These are phyloP conservation scores for Saccharomycopsis sp. DNA, from an alignment of 805 yeast species.

Conservation along the genomic window DNA sequence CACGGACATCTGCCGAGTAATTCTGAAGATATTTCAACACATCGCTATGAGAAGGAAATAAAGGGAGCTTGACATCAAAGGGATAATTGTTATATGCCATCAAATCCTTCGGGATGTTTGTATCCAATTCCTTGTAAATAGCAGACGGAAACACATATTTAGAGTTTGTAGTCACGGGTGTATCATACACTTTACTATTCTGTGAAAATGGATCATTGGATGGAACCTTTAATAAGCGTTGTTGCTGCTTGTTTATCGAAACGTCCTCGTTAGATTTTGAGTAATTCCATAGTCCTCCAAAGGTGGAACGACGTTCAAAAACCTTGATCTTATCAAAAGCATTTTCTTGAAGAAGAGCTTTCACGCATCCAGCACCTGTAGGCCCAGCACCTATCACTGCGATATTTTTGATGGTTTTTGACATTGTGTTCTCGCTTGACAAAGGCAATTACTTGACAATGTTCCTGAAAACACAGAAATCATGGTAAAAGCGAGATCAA, in stretches of 20 bases:
- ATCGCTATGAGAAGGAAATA: slow-evolving; percentile 54
- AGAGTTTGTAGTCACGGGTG: not conserved
- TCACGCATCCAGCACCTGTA: slow-evolving; percentile 58
- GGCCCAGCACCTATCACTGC: slow-evolving; percentile 81
- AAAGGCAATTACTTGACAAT: too few species aligned
- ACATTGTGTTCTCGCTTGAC: not conserved
- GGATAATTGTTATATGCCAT: slow-evolving; percentile 60
- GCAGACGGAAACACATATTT: slow-evolving; percentile 43
- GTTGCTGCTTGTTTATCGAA: not conserved
- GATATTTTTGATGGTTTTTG: slow-evolving; percentile 30
- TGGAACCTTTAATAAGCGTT: slow-evolving; percentile 25
- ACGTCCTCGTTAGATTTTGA: slow-evolving; percentile 26
- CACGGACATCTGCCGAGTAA: slow-evolving; percentile 43
- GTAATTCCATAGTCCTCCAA: slow-evolving; percentile 83
- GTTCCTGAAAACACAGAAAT: not conserved
- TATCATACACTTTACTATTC: not conserved
- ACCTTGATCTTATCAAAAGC: slow-evolving; percentile 43
- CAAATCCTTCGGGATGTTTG: slow-evolving; percentile 56
- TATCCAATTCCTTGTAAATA: slow-evolving; percentile 59
- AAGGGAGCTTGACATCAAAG: slow-evolving; percentile 40
- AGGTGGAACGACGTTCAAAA: slow-evolving; percentile 49
- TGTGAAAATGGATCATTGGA: slow-evolving; percentile 26
- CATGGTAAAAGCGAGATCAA: not conserved
- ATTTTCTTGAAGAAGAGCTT: slow-evolving; percentile 51
- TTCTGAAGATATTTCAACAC: slow-evolving; percentile 53